Base-by-base conservation (phyloP, 345 rosid species). In the Eucalyptus pumila region DNA sequence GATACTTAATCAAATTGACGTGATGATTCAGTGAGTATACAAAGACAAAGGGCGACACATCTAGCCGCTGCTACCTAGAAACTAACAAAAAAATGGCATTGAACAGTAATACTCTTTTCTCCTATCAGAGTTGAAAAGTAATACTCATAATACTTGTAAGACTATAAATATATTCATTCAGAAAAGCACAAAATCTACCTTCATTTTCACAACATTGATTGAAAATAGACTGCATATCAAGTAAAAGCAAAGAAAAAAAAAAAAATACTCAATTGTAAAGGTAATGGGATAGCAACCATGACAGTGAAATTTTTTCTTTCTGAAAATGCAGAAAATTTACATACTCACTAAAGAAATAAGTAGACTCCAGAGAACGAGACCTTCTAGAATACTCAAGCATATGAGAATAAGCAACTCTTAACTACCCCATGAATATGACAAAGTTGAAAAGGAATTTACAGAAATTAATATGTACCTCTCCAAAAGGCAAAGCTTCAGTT, bases 401-500 rank as follows among this genome's bases (percentile, higher is more conserved):
- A 76, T 37, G 83, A 76, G 47, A 76, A 76, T 76, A 76, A 76
- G 83, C 47, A 76, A 37, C 47, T 37, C 44, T 72, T 37, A 88
- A 44, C 30, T 27, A 76, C 88, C 76, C 87, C 87, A 37, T 27
- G n/a, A 50, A 47, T 80, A 52, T n/a, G 16, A 34, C 42, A 44
- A 72, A 54, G 80, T 87, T 58, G 86, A 17, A 80, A 67, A 81
- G 87, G 76, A 69, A 86, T 32, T 89, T 76, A 37, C 83, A 76
- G 83, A 37, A 37, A 76, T 37, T 37, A 44, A 88, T 88, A 87
- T 88, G 91, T 95, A 98, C 99, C 99, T 98, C 99, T 93, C 99
- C 99, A 89, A 98, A 98, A 92, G 99, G 99, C 89, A 98, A 91
- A 54, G 90, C 95, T 85, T 98, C 99, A 88, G 95, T 96, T 93